Conservation (phyloP, 768 basidiomycete genomes). For the Phaeotremella skinneri region DNA sequence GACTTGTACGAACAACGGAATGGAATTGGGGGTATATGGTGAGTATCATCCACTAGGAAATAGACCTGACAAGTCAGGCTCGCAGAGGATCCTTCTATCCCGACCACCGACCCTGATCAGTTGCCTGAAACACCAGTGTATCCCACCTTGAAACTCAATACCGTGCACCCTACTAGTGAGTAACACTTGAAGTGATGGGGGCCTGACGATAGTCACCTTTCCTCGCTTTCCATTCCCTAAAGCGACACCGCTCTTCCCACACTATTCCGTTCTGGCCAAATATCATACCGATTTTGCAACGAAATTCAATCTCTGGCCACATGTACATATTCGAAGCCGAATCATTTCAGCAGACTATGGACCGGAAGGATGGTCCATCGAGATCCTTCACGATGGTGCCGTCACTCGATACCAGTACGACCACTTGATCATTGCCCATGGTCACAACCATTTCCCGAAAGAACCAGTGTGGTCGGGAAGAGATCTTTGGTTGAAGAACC, state of each 20-base stretch:
- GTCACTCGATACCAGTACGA: conserved; percentile 53
- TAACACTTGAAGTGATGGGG: background rate
- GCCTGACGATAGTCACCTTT: conserved; percentile 54
- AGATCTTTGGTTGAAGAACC: conserved; percentile 56
- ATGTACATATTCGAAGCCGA: conserved; percentile 56
- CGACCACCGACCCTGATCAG: conserved; percentile 52
- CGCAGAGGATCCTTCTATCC: conserved; percentile 11
- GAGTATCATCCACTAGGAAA: conserved; percentile 30
- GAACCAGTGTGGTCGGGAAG: conserved; percentile 57
- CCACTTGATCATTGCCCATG: conserved; percentile 61
- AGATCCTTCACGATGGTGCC: conserved; percentile 10
- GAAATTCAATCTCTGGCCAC: conserved; percentile 53
- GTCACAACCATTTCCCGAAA: conserved; percentile 60
- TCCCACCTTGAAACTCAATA: conserved; percentile 60
- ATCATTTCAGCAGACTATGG: conserved; percentile 55
- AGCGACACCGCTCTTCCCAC: conserved; percentile 58
- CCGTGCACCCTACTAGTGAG: conserved; percentile 57
- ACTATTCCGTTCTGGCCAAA: conserved; percentile 55
- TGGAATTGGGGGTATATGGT: conserved; percentile 77
- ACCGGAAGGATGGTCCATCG: conserved; percentile 42
- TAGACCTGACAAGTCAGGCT: conserved; percentile 8
- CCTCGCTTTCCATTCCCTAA: conserved; percentile 60
- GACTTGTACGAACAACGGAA: conserved; percentile 65
- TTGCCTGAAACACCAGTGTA: conserved; percentile 62
- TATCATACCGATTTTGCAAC: conserved; percentile 58